Evolutionary conservation across 2,329 filamentous ascomycete species (phyloP).

Genomic region (Colletotrichum incanum): DNA sequence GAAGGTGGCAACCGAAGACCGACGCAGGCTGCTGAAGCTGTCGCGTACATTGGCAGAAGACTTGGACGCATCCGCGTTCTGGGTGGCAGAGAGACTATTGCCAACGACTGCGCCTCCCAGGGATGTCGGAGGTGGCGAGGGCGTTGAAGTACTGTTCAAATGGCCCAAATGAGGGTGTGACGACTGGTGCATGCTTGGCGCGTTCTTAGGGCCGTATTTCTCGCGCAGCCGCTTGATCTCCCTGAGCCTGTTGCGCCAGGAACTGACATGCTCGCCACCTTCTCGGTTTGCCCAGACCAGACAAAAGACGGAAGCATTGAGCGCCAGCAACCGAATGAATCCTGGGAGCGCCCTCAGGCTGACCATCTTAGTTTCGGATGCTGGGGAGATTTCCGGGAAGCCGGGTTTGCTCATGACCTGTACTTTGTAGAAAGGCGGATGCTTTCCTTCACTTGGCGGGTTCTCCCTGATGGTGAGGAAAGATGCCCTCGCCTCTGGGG

Average conservation of each 20-base stretch:
- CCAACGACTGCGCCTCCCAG: constrained; percentile 50
- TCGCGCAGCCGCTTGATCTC: constrained; percentile 89
- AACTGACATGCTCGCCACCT: constrained; percentile 87
- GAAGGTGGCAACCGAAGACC: constrained; percentile 77
- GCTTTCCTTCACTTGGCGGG: constrained; percentile 52
- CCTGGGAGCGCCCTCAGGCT: constrained; percentile 85
- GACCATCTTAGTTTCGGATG: constrained; percentile 90
- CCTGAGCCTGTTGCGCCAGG: constrained; percentile 89
- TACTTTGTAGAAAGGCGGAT: constrained; percentile 84
- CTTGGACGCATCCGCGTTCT: constrained; percentile 53
- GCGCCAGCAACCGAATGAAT: constrained; percentile 89
- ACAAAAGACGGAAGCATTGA: constrained; percentile 95
- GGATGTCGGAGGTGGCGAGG: constrained; percentile 51
- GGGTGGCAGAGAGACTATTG: constrained; percentile 31
- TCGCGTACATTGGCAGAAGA: constrained; percentile 70
- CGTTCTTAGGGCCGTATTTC: constrained; percentile 68
- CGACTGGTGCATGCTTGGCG: constrained; percentile 49
- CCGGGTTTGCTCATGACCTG: constrained; percentile 90
- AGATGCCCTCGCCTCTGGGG: constrained; percentile 84
- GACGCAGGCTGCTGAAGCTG: constrained; percentile 72
- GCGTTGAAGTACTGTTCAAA: constrained; percentile 49
- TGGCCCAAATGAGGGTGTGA: constrained; percentile 44
- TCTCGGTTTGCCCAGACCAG: constrained; percentile 87
- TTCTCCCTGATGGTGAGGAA: constrained; percentile 77
- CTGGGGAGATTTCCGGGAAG: constrained; percentile 93